These are phyloP conservation scores for Cyclostephanos invisitatus DNA, from an alignment of 108 stramenopile genomes.

Conservation along the genomic window DNA sequence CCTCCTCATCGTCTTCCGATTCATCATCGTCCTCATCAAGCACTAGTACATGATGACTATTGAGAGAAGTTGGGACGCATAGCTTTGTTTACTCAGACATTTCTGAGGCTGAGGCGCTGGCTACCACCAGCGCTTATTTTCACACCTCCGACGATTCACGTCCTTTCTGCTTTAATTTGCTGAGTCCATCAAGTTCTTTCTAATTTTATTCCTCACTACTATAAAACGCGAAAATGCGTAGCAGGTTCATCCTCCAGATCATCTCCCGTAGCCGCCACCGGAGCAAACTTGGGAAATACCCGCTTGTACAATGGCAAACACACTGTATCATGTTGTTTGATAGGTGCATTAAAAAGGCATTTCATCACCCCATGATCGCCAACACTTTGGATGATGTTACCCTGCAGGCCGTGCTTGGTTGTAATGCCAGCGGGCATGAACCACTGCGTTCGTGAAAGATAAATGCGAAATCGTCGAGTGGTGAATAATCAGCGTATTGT, in stretches of 20 bases:
- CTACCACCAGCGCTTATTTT: too few species aligned
- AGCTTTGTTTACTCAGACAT: too few species aligned
- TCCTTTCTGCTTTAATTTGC: too few species aligned
- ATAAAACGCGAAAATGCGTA: constrained; percentile 37
- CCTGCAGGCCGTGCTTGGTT: constrained; percentile 96
- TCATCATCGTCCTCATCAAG: constrained; percentile 11
- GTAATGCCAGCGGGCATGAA: constrained; percentile 96
- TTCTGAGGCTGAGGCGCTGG: too few species aligned
- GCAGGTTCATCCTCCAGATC: constrained; percentile 13
- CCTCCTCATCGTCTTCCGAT: not conserved
- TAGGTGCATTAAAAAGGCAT: constrained; percentile 94
- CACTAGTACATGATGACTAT: not conserved
- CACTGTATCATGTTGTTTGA: constrained; percentile 98
- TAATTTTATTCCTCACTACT: not conserved
- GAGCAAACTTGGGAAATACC: constrained; percentile 94
- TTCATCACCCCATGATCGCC: constrained; percentile 99
- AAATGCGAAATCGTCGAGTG: not conserved
- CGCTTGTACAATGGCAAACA: constrained; percentile 97
- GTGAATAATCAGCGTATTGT: not conserved
- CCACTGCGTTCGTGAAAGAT: constrained; percentile 57
- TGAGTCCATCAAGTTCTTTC: too few species aligned
- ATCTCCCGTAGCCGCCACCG: constrained; percentile 18
- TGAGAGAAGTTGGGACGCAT: too few species aligned
- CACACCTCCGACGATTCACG: too few species aligned
- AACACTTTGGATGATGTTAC: constrained; percentile 93